These are phyloP conservation scores for Penicillium fuscoglaucum DNA, from an alignment of 2,329 filamentous ascomycete species.

Conservation along the genomic window DNA sequence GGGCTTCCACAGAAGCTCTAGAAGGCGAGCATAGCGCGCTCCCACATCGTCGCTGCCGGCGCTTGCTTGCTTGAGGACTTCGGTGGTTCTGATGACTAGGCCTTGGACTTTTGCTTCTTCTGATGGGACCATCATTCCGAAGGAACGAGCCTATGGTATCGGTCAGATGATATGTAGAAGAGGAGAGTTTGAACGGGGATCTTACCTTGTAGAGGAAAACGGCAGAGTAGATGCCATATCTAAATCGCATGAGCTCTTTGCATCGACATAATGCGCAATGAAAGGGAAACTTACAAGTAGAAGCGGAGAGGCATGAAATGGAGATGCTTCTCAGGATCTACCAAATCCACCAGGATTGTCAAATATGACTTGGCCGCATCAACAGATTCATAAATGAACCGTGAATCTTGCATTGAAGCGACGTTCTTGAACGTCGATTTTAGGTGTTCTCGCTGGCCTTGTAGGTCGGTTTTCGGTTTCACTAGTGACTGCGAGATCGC, in stretches of 20 bases:
- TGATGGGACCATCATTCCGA: constrained; percentile 58
- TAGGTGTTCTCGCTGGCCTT: constrained; percentile 42
- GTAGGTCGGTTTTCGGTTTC: constrained; percentile 39
- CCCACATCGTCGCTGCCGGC: constrained; percentile 61
- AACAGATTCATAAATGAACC: constrained; percentile 67
- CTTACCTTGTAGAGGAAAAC: constrained; percentile 65
- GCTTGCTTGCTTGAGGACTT: constrained; percentile 60
- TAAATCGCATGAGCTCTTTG: constrained; percentile 21
- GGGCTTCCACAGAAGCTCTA: constrained; percentile 61
- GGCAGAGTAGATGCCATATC: constrained; percentile 60
- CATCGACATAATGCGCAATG: no score
- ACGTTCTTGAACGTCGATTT: constrained; percentile 54
- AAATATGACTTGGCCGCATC: constrained; percentile 64
- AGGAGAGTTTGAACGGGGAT: not conserved
- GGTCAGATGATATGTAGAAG: not conserved
- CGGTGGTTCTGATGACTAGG: constrained; percentile 59
- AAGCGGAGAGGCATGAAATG: constrained; percentile 66
- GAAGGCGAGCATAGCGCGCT: constrained; percentile 60
- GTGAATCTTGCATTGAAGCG: constrained; percentile 61
- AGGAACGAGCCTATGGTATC: constrained; percentile 52
- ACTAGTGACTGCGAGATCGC: constrained; percentile 57
- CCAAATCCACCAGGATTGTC: constrained; percentile 59
- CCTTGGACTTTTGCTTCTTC: constrained; percentile 58
- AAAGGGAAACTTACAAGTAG: constrained; percentile 50
- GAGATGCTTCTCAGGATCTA: constrained; percentile 59